Base-by-base conservation (phyloP, 345 rosid genomes). In the Pelargonium nanum region DNA sequence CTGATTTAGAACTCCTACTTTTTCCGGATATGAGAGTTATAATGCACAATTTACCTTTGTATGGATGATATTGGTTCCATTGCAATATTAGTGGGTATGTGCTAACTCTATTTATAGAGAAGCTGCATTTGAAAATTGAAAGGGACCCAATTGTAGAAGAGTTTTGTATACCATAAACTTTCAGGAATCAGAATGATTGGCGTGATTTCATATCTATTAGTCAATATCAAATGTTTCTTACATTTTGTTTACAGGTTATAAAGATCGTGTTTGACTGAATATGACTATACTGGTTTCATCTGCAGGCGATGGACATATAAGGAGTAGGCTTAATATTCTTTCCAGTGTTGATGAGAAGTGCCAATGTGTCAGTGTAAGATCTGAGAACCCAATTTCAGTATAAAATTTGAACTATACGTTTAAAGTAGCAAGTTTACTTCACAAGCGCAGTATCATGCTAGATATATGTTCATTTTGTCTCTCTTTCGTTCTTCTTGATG, bases 331-430 rank as follows among this genome's bases (percentile, higher is more conserved):
- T 58, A 72, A 79, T 64, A 62, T 75, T 62, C 78, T 72, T 23
- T 61, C 78, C 20, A 60, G 21, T 26, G 60, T 60, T 25, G 75
- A 71, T 65, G 79, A 68, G 22, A 77, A 73, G 59, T 59, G 75
- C 60, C 79, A 74, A 25, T 55, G 62, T 53, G 50, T 19, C 59
- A 69, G 60, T 63, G 88, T 84, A 70, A 87, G 89, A 69, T 19
- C 22, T 2, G 19, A 15, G 24, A 71, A 24, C 40, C 17, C 6
- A 26, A 22, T n/a, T 64, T 32, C 50, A 23, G 63, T 12, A 56
- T 65, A 20, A 17, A 26, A 40, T 48, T 17, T 4, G 9, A 58
- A 19, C 57, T 53, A 60, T 51, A 17, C 24, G 53, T 61, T 26
- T 5, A 22, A 22, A 30, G 8, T 1, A 13, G 16, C 23, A 23